Base-by-base conservation (phyloP, 202 grass and related monocot species). In the Schoenoplectus tabernaemontani region DNA sequence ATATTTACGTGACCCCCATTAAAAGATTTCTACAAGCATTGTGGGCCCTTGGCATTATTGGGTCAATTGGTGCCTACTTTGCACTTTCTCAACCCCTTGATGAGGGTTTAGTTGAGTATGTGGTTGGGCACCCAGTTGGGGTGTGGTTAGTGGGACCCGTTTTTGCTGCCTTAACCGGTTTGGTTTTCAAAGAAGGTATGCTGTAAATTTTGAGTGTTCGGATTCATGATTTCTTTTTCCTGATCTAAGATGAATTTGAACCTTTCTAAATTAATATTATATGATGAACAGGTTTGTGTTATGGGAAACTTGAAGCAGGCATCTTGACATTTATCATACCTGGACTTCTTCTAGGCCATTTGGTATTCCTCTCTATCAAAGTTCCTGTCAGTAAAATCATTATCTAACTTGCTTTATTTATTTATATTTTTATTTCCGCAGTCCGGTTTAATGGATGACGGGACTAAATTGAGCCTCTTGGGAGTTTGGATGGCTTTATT, bases 111-210 rank as follows among this genome's bases (percentile, higher is more conserved):
- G 85, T 89, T 50, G 43, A 71, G 30, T 98, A 88, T 74, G 91
- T 89, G 62, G 77, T 94, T 26, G 85, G 82, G 6, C 86, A 98
- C 24, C 91, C 95, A 9, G 74, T 44, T 5, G 81, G 84, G 0
- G 30, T 92, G 26, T 94, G 91, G 95, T 89, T 94, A 69, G 82
- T 92, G 10, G 95, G 95, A 0, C 95, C 95, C 0, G 87, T 91
- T 10, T 98, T 98, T 65, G 95, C 95, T 16, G 89, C 91, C 13
- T 82, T 98, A 16, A 94, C 95, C 5, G 95, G 95, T 4, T 86
- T 98, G 53, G 91, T 94, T 73, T 98, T 98, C 79, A 98, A 98
- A 75, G 95, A 98, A 89, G 95, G 95, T 97, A 84, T 57, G 53
- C 5, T 42, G 56, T 34, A 4, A 4, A 8, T 57, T 57, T 39